Evolutionary conservation across 108 stramenopile species (phyloP).

Genomic region (Cylindrotheca closterium): DNA sequence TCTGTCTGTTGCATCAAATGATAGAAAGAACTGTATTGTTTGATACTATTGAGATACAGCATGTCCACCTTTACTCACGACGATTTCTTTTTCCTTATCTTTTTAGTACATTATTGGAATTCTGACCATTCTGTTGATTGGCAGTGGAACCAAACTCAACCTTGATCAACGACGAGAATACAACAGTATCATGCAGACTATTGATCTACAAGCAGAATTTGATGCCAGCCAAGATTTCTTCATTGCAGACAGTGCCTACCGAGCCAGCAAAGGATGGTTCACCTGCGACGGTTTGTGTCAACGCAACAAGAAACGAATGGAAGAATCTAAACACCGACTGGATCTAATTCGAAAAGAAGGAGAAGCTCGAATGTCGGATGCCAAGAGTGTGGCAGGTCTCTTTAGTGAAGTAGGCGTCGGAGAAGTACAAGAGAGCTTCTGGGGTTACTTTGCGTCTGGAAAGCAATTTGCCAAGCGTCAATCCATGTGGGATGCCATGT

Average conservation of each 20-base stretch:
- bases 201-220: slow-evolving; percentile 81
- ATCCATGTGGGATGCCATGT: slow-evolving; percentile 88
- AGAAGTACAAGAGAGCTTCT: slow-evolving; percentile 85
- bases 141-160: slow-evolving; percentile 65
- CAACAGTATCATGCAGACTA: slow-evolving; percentile 75
- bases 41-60: too few relatives aligned
- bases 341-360: slow-evolving; percentile 75
- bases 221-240: slow-evolving; percentile 60
- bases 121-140: slow-evolving; percentile 53
- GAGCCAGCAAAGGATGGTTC: slow-evolving; percentile 84
- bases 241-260: slow-evolving; percentile 57
- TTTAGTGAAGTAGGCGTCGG: slow-evolving; percentile 81
- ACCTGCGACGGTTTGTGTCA: slow-evolving; percentile 78
- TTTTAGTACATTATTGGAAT: slow-evolving; percentile 68
- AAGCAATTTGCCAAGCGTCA: slow-evolving; percentile 89
- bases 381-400: slow-evolving; percentile 80
- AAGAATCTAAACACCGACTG: slow-evolving; percentile 53
- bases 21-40: too few relatives aligned
- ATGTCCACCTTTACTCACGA: too few relatives aligned
- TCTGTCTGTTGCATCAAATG: not conserved
- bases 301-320: slow-evolving; percentile 71
- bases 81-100: too few relatives aligned
- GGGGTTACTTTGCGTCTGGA: slow-evolving; percentile 77
- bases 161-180: slow-evolving; percentile 63
- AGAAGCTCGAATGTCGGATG: slow-evolving; percentile 80